Conservation (phyloP, 1,284 basidiomycete genomes). For the Ustilago esculenta region DNA sequence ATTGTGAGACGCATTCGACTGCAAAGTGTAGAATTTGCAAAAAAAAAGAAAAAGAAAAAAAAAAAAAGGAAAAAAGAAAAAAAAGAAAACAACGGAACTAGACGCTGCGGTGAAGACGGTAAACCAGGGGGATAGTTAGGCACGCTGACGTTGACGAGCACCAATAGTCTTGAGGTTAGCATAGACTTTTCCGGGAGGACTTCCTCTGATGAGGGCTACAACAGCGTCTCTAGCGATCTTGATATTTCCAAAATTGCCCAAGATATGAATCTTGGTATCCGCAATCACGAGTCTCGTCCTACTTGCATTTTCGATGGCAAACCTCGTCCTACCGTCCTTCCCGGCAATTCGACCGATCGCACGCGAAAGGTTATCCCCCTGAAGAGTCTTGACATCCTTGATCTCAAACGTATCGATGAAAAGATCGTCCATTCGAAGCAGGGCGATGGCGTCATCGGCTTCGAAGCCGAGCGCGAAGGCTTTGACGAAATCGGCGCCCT, state of each 20-base stretch:
- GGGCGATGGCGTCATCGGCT: slow-evolving; percentile 87
- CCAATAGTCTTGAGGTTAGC: slow-evolving; percentile 77
- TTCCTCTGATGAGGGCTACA: slow-evolving; percentile 92
- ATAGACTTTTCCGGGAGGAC: slow-evolving; percentile 96
- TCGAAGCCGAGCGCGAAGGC: slow-evolving; percentile 92
- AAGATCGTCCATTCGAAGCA: slow-evolving; percentile 92
- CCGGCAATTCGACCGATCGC: slow-evolving; percentile 98
- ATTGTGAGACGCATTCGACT: too few species aligned
- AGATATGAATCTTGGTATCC: slow-evolving; percentile 96
- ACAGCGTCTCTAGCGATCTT: slow-evolving; percentile 95
- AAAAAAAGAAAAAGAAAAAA: too few species aligned
- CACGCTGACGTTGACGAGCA: slow-evolving; percentile 88
- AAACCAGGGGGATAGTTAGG: slow-evolving; percentile 65
- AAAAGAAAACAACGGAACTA: slow-evolving; percentile 2
- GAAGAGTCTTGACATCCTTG: slow-evolving; percentile 97
- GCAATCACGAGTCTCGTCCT: slow-evolving; percentile 95
- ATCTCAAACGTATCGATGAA: slow-evolving; percentile 98
- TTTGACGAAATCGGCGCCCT: slow-evolving; percentile 97
- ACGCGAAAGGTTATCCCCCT: slow-evolving; percentile 93
- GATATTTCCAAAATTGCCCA: slow-evolving; percentile 95
- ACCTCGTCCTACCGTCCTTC: slow-evolving; percentile 97
- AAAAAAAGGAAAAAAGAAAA: neutral
- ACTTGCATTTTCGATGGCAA: slow-evolving; percentile 96
- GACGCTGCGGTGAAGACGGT: too few species aligned
- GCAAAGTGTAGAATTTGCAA: too few species aligned